Conservation (phyloP, 108 stramenopile genomes). For the Stephanodiscus minutulus region DNA sequence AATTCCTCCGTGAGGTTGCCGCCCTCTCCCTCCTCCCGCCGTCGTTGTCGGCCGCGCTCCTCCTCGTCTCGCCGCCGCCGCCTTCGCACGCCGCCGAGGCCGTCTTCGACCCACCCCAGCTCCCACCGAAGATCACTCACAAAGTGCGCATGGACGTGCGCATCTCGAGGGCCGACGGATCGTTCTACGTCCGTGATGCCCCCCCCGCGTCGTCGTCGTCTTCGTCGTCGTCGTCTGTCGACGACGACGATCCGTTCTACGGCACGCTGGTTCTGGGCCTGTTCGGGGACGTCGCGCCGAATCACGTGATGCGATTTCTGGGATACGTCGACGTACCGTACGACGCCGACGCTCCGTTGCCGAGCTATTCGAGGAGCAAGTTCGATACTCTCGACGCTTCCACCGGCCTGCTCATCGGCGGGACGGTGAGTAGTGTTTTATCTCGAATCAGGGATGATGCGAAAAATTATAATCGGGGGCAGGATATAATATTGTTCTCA, state of each 20-base stretch:
- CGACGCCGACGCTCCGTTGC: conserved; percentile 65
- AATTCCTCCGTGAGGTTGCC: background rate
- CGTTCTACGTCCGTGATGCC: conserved; percentile 76
- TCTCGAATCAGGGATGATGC: too few species aligned
- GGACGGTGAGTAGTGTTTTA: conserved; percentile 26
- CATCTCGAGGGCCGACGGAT: conserved; percentile 80
- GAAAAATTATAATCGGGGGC: too few species aligned
- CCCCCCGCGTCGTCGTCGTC: conserved; percentile 37
- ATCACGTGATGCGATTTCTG: conserved; percentile 68
- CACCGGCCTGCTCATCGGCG: conserved; percentile 74
- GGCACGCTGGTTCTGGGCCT: conserved; percentile 67
- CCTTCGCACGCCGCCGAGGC: background rate
- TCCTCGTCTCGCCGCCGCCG: background rate
- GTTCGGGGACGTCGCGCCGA: conserved; percentile 68
- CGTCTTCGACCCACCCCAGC: too few species aligned
- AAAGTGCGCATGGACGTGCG: conserved; percentile 79
- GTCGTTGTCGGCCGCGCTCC: background rate
- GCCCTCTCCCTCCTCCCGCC: background rate
- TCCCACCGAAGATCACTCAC: conserved; percentile 52
- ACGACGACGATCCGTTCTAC: conserved; percentile 65
- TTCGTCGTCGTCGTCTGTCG: background rate
- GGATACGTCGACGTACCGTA: conserved; percentile 56
- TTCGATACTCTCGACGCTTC: conserved; percentile 66
- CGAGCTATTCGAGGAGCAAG: conserved; percentile 61
- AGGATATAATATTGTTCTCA: too few species aligned